A percentile compares a stretch with the other conserved stretches of the same genome.
phyloP scores from a whole-genome alignment of 805 yeast genomes.

The Huiozyma sinensis region DNA sequence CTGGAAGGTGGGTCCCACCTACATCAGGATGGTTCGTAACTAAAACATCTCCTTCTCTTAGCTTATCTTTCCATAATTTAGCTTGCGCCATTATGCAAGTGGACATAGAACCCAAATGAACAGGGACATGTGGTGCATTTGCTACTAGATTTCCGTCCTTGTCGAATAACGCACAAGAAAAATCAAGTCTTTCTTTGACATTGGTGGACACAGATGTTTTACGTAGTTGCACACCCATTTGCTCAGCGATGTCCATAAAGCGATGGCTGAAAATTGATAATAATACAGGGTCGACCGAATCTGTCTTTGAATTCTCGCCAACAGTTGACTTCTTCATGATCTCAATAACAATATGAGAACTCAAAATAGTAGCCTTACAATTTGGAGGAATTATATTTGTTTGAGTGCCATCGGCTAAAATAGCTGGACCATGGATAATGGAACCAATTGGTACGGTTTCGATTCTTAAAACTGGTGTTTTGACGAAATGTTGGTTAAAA shows the following conservation, averaged over 20 bases:
- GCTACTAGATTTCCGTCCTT: conserved; percentile 71
- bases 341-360: conserved; percentile 50
- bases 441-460: conserved; percentile 46
- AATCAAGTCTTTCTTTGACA: conserved; percentile 74
- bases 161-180: conserved; percentile 76
- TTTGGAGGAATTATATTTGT: conserved; percentile 64
- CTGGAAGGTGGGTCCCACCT: conserved; percentile 86
- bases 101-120: conserved; percentile 79
- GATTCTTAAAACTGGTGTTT: conserved; percentile 46
- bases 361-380: conserved; percentile 43
- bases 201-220: conserved; percentile 75
- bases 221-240: conserved; percentile 73
- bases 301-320: conserved; percentile 14
- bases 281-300: conserved; percentile 52
- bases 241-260: conserved; percentile 86
- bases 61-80: conserved; percentile 48
- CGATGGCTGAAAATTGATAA: conserved; percentile 73
- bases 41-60: conserved; percentile 64
- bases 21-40: conserved; percentile 73
- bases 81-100: conserved; percentile 64
- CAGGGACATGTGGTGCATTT: conserved; percentile 84
- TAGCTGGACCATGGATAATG: conserved; percentile 56
- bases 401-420: conserved; percentile 72
- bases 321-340: conserved; percentile 9
- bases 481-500: conserved; percentile 41